Percentiles rank a stretch among this genome's conserved stretches.
Evolutionary conservation across 352 stramenopile species (phyloP).

Genomic region (Phytophthora macrochlamydospora): DNA sequence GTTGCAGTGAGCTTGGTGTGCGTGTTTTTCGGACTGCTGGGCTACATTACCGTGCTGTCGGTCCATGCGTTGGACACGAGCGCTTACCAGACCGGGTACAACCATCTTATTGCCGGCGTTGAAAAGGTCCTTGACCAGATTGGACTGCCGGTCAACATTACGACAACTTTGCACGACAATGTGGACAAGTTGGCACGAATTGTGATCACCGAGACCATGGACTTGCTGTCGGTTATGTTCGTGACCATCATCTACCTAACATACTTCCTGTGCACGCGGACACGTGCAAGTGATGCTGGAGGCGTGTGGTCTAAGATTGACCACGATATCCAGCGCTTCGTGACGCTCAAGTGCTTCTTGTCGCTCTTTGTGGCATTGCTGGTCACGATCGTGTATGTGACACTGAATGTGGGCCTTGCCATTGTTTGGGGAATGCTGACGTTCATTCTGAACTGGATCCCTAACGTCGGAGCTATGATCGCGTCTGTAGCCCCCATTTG

Average conservation of each 20-base stretch:
- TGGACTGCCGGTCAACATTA: slow-evolving; percentile 87
- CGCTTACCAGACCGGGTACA: slow-evolving; percentile 87
- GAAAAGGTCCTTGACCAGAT: slow-evolving; percentile 75
- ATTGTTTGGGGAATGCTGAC: slow-evolving; percentile 91
- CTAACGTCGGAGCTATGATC: slow-evolving; percentile 90
- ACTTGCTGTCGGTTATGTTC: slow-evolving; percentile 90
- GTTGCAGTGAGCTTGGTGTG: slow-evolving; percentile 86
- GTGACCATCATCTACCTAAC: slow-evolving; percentile 90
- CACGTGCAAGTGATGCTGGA: slow-evolving; percentile 80
- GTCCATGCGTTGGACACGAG: slow-evolving; percentile 83
- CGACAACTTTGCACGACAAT: slow-evolving; percentile 89
- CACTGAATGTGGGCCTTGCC: slow-evolving; percentile 84
- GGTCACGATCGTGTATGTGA: slow-evolving; percentile 91
- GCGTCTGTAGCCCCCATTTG: slow-evolving; percentile 80
- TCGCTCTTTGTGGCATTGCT: slow-evolving; percentile 88
- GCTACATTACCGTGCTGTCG: slow-evolving; percentile 89
- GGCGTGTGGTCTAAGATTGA: slow-evolving; percentile 91
- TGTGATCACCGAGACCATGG: slow-evolving; percentile 88
- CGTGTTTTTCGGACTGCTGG: slow-evolving; percentile 85
- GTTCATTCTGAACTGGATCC: slow-evolving; percentile 91
- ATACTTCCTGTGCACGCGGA: slow-evolving; percentile 89
- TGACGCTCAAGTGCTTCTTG: slow-evolving; percentile 89
- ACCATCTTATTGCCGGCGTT: slow-evolving; percentile 64
- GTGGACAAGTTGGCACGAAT: slow-evolving; percentile 87
- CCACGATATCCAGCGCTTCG: slow-evolving; percentile 89